Percentiles rank a stretch among this genome's conserved stretches.
phyloP scores from a whole-genome alignment of 2,329 filamentous ascomycete species.

The Celoporthe dispersa region DNA sequence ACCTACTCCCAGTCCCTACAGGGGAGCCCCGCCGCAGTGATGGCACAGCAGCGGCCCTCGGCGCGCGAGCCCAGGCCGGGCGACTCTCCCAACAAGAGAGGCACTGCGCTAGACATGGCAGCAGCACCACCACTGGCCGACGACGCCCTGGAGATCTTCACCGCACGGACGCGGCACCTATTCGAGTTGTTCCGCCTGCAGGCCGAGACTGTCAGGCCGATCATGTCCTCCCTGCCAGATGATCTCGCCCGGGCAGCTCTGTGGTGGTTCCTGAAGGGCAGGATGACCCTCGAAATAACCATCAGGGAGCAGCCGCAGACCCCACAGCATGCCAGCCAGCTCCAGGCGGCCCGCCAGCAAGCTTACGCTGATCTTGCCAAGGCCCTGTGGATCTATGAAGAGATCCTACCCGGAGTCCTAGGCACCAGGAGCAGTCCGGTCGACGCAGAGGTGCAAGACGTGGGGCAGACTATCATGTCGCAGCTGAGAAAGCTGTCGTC shows the following conservation, averaged over 20 bases:
- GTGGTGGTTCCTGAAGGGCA: slow-evolving; percentile 91
- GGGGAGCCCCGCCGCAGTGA: slow-evolving; percentile 20
- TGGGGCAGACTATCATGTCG: slow-evolving; percentile 61
- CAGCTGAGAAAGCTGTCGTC: slow-evolving; percentile 75
- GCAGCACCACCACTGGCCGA: slow-evolving; percentile 49
- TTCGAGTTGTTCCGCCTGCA: slow-evolving; percentile 77
- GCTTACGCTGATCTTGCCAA: slow-evolving; percentile 87
- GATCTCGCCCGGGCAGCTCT: slow-evolving; percentile 74
- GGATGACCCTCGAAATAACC: slow-evolving; percentile 72
- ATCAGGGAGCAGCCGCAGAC: slow-evolving; percentile 67
- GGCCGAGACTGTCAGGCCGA: slow-evolving; percentile 71
- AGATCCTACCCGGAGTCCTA: slow-evolving; percentile 55
- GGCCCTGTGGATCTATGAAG: slow-evolving; percentile 76
- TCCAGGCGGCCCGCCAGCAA: slow-evolving; percentile 67
- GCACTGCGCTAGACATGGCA: slow-evolving; percentile 6
- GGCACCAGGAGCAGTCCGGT: slow-evolving; percentile 47
- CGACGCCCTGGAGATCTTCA: slow-evolving; percentile 72
- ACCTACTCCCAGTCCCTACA: slow-evolving; percentile 35
- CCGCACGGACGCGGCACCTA: slow-evolving; percentile 71
- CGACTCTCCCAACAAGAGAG: slow-evolving; percentile 33
- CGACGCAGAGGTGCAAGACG: slow-evolving; percentile 54
- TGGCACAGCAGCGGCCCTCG: slow-evolving; percentile 34
- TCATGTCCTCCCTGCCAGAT: slow-evolving; percentile 64
- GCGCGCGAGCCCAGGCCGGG: slow-evolving; percentile 33
- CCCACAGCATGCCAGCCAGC: slow-evolving; percentile 57